Evolutionary conservation across 106 monocot genomes (phyloP).

Genomic region (Allium cepa): DNA sequence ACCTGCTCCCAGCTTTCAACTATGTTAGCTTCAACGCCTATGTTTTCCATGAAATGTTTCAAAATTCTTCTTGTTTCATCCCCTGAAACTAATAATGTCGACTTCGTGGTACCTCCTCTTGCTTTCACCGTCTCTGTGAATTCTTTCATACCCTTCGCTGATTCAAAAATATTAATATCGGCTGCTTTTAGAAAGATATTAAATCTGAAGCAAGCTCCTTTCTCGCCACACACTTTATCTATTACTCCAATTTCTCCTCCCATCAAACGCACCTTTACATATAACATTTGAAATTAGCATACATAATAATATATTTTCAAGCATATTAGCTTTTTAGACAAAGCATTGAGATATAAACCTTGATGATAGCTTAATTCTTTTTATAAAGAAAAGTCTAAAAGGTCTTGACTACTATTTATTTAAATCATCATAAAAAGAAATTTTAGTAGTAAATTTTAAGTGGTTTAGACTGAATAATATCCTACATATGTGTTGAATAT

Average conservation of each 20-base stretch:
- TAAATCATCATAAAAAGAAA: slow-evolving; percentile 1
- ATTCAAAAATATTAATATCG: slow-evolving; percentile 3
- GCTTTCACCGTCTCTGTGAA: slow-evolving; percentile 13
- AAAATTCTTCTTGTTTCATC: slow-evolving; percentile 50
- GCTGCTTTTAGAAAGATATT: slow-evolving; percentile 60
- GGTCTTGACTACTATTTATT: too few species aligned
- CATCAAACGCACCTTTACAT: slow-evolving; percentile 75
- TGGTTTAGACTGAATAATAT: too few species aligned
- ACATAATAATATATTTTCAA: neutral
- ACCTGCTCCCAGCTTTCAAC: slow-evolving; percentile 27
- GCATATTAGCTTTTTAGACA: too few species aligned
- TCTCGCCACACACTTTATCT: slow-evolving; percentile 60
- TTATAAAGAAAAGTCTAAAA: too few species aligned
- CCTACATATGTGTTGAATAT: too few species aligned
- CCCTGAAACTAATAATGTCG: slow-evolving; percentile 29
- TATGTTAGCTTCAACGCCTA: slow-evolving; percentile 48
- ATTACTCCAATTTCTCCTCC: slow-evolving; percentile 75
- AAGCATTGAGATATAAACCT: too few species aligned
- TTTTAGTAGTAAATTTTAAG: too few species aligned
- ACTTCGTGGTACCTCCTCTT: slow-evolving; percentile 15
- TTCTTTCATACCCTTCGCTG: neutral
- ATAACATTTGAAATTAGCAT: neutral
- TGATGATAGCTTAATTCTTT: too few species aligned
- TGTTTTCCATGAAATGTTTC: slow-evolving; percentile 46
- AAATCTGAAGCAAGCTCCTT: slow-evolving; percentile 82